Conservation (phyloP, 2,329 filamentous ascomycete genomes). For the Arthrobotrys pseudoclavata region DNA sequence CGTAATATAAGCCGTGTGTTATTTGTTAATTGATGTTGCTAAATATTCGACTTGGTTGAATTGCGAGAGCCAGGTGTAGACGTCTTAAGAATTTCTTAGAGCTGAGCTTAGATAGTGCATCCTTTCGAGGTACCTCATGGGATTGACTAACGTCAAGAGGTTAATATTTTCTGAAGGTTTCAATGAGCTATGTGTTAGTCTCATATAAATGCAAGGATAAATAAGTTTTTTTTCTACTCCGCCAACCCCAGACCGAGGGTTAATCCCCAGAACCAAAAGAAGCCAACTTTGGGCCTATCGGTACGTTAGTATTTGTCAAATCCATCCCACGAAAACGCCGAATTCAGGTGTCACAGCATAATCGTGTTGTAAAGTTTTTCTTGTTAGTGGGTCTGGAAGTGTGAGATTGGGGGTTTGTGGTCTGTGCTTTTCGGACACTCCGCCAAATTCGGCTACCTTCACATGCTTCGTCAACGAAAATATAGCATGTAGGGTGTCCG, state of each 20-base stretch:
- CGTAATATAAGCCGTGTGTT: neutral
- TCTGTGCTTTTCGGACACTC: conserved; percentile 24
- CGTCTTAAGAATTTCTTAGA: neutral
- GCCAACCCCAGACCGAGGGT: conserved; percentile 8
- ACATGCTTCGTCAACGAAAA: conserved; percentile 3
- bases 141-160: neutral
- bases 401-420: conserved; percentile 14
- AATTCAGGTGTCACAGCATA: conserved; percentile 3
- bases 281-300: neutral
- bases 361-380: conserved; percentile 13
- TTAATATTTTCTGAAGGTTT: conserved; percentile 1
- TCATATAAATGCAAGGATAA: neutral
- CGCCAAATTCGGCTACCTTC: conserved; percentile 21
- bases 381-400: neutral
- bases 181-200: conserved; percentile 1
- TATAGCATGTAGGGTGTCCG: conserved; percentile 14
- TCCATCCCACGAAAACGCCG: conserved; percentile 19
- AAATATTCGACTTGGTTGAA: no score
- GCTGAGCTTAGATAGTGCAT: conserved; percentile 1
- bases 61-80: neutral
- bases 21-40: neutral
- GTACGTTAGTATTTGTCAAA: conserved; percentile 19
- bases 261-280: conserved; percentile 6
- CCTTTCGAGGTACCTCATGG: neutral
- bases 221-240: conserved; percentile 8